These are phyloP conservation scores for Globisporangium megalacanthum DNA, from an alignment of 352 stramenopile species.

Conservation along the genomic window DNA sequence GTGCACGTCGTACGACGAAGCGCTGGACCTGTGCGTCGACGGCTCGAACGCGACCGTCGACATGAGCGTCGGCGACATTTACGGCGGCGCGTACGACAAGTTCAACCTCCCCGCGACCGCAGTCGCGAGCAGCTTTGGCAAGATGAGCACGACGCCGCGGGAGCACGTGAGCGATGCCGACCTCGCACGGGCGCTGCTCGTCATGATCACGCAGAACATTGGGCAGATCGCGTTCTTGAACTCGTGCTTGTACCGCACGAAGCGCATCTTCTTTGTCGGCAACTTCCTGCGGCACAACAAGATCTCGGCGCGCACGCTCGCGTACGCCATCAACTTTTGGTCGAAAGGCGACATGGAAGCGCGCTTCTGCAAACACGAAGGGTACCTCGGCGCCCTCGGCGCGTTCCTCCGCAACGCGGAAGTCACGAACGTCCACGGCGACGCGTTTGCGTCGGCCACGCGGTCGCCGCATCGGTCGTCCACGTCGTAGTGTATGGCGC, in stretches of 20 bases:
- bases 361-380: slow-evolving; percentile 95
- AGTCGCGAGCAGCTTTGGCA: slow-evolving; percentile 97
- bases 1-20: slow-evolving; percentile 81
- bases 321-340: slow-evolving; percentile 99
- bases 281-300: slow-evolving; percentile 99
- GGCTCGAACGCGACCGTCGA: slow-evolving; percentile 88
- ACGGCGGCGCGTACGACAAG: slow-evolving; percentile 94
- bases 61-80: slow-evolving; percentile 99
- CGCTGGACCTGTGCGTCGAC: slow-evolving; percentile 72
- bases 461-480: slow-evolving; percentile 13
- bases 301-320: slow-evolving; percentile 89
- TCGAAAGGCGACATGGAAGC: slow-evolving; percentile 91
- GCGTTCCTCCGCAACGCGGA: slow-evolving; percentile 92
- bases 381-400: slow-evolving; percentile 97
- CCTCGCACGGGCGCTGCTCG: slow-evolving; percentile 93
- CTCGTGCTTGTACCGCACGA: slow-evolving; percentile 95
- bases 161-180: slow-evolving; percentile 91
- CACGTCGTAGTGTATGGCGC: neutral
- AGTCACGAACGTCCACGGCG: slow-evolving; percentile 58
- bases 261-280: slow-evolving; percentile 96
- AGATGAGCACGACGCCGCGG: slow-evolving; percentile 71
- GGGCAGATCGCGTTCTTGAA: slow-evolving; percentile 98
- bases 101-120: slow-evolving; percentile 88
- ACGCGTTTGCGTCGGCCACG: slow-evolving; percentile 50
- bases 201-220: slow-evolving; percentile 99